Evolutionary conservation across 164 flowering plant genomes (phyloP), one percentile per base, ranked within the genome.

Genomic region (Nymphaea colorata): DNA sequence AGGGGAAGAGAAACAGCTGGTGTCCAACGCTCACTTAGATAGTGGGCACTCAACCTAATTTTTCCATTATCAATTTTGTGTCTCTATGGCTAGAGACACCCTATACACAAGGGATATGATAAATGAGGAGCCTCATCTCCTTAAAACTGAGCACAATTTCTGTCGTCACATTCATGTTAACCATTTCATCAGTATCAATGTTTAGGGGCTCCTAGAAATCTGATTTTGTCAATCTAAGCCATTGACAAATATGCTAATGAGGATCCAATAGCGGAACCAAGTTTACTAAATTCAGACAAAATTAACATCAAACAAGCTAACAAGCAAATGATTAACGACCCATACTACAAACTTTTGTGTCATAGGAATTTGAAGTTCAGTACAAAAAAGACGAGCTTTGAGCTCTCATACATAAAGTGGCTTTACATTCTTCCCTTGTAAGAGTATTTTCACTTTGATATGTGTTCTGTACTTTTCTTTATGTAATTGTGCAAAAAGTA

Each of bases 111-210:
- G 98, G 98, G 73, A 93, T 91, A 76, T 93, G 98, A 60, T 89
- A 93, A 72, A 93, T 91, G 0, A 97, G 97, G 17, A 89, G 88
- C 71, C 85, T 85, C 78, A 79, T 84, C 76, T 85, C 44, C 71
- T 93, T 94, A 72, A 93, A 91, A 76, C 97, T 76, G 12, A 87
- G 94, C 42, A 93, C 95, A 70, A 93, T 93, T 81, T 88, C 95
- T 44, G 98, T 97, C 98, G 91, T 91, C 79, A 88, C 93, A 45
- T 93, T 91, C 98, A 93, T 93, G 88, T 95, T 91, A 45, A 93
- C 96, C 96, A 89, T 91, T 78, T 93, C 97, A 76, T 93, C 95
- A 71, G 97, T 93, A 70, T 97, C 98, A 67, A 93, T 91, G 71
- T 93, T 89, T 71, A 93, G 90, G 3, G 98, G 98, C 81, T 91